Percentiles rank a stretch among this genome's conserved stretches.
Evolutionary conservation across 192 early-diverging fungal species (phyloP).

Genomic region (Backusella morwellensis): DNA sequence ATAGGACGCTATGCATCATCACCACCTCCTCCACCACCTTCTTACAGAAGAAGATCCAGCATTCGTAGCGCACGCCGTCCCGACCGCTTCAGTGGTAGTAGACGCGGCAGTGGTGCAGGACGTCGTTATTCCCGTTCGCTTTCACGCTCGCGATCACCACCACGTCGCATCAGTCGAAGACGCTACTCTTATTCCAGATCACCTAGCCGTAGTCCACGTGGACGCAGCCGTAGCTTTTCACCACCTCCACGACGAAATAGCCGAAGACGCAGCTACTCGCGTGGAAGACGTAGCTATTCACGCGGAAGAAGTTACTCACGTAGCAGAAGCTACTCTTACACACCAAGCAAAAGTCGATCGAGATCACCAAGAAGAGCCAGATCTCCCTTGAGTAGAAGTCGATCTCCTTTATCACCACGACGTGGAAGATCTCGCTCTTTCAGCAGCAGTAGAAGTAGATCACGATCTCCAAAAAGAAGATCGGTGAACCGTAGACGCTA

Average conservation of each 20-base stretch:
- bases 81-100: constrained; percentile 2
- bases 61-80: constrained; percentile 7
- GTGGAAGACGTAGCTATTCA: constrained; percentile 22
- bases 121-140: constrained; percentile 22
- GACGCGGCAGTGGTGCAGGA: background rate
- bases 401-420: constrained; percentile 9
- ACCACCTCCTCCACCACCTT: background rate
- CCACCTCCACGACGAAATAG: constrained; percentile 2
- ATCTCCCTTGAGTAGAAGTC: constrained; percentile 19
- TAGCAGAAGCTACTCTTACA: constrained; percentile 17
- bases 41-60: constrained; percentile 16
- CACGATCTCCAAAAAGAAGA: constrained; percentile 3
- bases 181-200: constrained; percentile 39
- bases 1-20: constrained; percentile 19
- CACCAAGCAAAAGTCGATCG: constrained; percentile 22
- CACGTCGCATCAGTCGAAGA: constrained; percentile 27
- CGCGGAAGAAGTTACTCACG: constrained; percentile 29
- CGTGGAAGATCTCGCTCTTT: constrained; percentile 17
- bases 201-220: background rate
- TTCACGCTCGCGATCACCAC: constrained; percentile 31
- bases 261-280: constrained; percentile 19
- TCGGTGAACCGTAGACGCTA: constrained; percentile 1
- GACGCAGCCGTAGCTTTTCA: constrained; percentile 26
- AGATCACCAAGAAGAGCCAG: constrained; percentile 1
- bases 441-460: constrained; percentile 13